phyloP scores from a whole-genome alignment of 495 filamentous ascomycete species.

The Podospora tetraspora region DNA sequence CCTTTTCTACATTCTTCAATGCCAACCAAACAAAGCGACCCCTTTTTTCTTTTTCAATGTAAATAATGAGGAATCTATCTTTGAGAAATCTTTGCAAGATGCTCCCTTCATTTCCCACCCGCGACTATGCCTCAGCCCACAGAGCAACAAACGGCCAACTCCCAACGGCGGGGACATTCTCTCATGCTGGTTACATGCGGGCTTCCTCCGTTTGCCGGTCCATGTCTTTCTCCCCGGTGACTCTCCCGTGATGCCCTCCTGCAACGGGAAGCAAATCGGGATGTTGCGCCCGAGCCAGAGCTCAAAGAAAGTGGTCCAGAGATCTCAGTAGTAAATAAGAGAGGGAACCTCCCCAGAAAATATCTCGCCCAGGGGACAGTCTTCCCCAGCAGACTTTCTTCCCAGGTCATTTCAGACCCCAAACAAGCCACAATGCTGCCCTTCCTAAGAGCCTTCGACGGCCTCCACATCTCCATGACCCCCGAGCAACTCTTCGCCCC shows the following conservation, averaged over 20 bases:
- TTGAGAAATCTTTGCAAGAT: not conserved
- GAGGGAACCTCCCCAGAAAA: not conserved
- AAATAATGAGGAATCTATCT: not conserved
- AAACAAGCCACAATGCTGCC: not conserved
- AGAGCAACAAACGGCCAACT: not conserved
- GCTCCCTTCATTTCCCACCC: not conserved
- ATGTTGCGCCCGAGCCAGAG: not conserved
- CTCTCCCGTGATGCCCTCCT: not conserved
- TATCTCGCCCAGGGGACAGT: not conserved
- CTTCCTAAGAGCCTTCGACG: not conserved
- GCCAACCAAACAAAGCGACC: not conserved
- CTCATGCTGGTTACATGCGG: not conserved
- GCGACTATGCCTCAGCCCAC: not conserved
- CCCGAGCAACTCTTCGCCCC: not conserved
- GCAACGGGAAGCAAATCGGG: not conserved
- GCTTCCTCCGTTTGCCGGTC: not conserved
- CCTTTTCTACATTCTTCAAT: not conserved
- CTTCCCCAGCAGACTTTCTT: not conserved
- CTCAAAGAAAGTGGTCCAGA: not conserved
- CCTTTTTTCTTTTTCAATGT: not conserved
- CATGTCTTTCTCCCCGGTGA: not conserved
- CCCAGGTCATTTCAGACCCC: no score
- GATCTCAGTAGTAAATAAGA: not conserved
- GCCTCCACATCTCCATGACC: not conserved
- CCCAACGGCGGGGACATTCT: not conserved